These are phyloP conservation scores for Lepiota venenata DNA, from an alignment of 768 basidiomycete species.

Conservation along the genomic window DNA sequence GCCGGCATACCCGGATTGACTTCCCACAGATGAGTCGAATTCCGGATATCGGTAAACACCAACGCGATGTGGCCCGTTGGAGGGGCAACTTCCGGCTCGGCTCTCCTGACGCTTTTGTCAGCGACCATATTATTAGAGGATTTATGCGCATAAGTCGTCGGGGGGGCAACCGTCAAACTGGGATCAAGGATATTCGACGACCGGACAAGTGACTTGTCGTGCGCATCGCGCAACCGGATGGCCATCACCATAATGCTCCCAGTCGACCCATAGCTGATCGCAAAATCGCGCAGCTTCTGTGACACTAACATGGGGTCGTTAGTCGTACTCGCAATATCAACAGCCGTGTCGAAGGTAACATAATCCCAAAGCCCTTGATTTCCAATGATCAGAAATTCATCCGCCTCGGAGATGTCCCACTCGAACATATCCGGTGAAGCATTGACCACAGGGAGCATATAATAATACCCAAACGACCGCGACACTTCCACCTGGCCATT, in stretches of 20 bases:
- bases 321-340: slow-evolving; percentile 89
- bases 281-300: slow-evolving; percentile 94
- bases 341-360: slow-evolving; percentile 92
- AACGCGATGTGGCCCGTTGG: slow-evolving; percentile 87
- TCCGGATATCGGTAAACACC: slow-evolving; percentile 97
- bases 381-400: slow-evolving; percentile 96
- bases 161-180: slow-evolving; percentile 18
- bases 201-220: slow-evolving; percentile 7
- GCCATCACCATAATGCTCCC: slow-evolving; percentile 99
- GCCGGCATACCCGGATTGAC: slow-evolving; percentile 93
- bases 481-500: slow-evolving; percentile 92
- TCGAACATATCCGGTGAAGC: slow-evolving; percentile 76
- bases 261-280: slow-evolving; percentile 93
- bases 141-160: slow-evolving; percentile 18
- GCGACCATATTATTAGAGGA: slow-evolving; percentile 45
- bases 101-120: slow-evolving; percentile 56
- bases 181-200: slow-evolving; percentile 4
- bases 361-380: slow-evolving; percentile 94
- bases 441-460: slow-evolving; percentile 86
- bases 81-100: slow-evolving; percentile 77
- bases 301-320: slow-evolving; percentile 80
- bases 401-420: slow-evolving; percentile 71
- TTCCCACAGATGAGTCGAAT: slow-evolving; percentile 97
- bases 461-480: slow-evolving; percentile 92
- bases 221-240: slow-evolving; percentile 64